Evolutionary conservation across 2,329 filamentous ascomycete genomes (phyloP).

Genomic region (Aureobasidium sp.): DNA sequence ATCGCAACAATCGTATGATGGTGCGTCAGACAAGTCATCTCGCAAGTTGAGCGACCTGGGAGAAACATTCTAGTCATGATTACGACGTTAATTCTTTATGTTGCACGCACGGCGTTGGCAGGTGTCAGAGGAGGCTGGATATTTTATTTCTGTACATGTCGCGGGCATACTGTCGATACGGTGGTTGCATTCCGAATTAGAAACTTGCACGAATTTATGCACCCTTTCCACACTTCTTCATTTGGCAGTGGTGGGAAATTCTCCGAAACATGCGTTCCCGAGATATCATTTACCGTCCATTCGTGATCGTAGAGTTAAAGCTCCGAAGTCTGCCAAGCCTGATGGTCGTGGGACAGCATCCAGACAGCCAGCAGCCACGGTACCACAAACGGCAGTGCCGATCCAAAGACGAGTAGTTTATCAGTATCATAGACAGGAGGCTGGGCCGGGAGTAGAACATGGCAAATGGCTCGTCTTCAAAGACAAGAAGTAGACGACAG

Average conservation of each 20-base stretch:
- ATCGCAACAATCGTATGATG: not conserved
- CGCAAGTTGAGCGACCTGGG: constrained; percentile 23
- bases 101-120: not conserved
- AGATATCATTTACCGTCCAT: not conserved
- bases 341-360: not conserved
- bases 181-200: not conserved
- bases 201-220: not conserved
- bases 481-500: not conserved
- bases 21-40: constrained; percentile 4
- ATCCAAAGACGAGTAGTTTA: not conserved
- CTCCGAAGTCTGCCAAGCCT: not conserved
- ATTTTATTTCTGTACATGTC: constrained; percentile 6
- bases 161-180: constrained; percentile 1
- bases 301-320: not conserved
- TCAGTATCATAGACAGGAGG: not conserved
- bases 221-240: not conserved
- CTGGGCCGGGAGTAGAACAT: not conserved
- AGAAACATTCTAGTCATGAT: constrained; percentile 22
- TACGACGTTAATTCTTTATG: not conserved
- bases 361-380: not conserved
- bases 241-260: not conserved
- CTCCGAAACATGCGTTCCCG: constrained; percentile 5
- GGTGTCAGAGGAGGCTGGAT: not conserved
- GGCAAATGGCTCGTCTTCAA: not conserved
- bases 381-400: not conserved